These are phyloP conservation scores for Apostasia ramifera DNA, from an alignment of 106 monocot genomes.

Conservation along the genomic window DNA sequence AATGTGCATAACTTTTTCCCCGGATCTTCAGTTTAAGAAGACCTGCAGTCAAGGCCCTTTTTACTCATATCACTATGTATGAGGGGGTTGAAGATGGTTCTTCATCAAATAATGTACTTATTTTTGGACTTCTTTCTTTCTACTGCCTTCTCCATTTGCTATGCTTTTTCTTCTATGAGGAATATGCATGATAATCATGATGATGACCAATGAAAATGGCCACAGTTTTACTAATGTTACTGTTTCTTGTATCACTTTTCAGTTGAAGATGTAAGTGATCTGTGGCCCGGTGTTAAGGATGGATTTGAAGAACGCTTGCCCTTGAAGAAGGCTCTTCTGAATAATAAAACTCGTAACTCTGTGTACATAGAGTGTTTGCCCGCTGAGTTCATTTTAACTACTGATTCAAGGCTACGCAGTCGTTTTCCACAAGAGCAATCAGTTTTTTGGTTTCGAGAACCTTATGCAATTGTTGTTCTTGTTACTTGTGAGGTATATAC, in stretches of 20 bases:
- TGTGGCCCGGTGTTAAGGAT: conserved; percentile 88
- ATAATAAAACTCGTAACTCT: conserved; percentile 84
- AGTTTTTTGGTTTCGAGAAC: conserved; percentile 96
- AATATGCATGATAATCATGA: neutral
- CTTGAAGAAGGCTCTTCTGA: conserved; percentile 67
- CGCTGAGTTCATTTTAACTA: conserved; percentile 87
- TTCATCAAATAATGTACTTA: too few species aligned
- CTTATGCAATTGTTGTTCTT: conserved; percentile 91
- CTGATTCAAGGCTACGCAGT: conserved; percentile 85
- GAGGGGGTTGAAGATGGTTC: too few species aligned
- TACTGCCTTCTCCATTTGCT: neutral
- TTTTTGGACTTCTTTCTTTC: too few species aligned
- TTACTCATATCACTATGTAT: too few species aligned
- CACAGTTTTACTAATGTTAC: neutral
- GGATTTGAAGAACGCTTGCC: conserved; percentile 72
- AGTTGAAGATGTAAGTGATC: conserved; percentile 99
- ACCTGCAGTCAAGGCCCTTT: too few species aligned
- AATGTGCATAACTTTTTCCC: too few species aligned
- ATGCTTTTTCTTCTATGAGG: neutral
- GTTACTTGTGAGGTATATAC: conserved; percentile 88
- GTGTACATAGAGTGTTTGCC: conserved; percentile 68
- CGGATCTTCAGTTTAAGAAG: too few species aligned
- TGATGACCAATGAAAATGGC: neutral
- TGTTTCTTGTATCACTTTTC: conserved; percentile 13
- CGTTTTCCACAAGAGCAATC: conserved; percentile 98